Percentiles rank a stretch among this genome's conserved stretches.
phyloP scores from a whole-genome alignment of 345 rosid species.

The Eucalyptus rudis region DNA sequence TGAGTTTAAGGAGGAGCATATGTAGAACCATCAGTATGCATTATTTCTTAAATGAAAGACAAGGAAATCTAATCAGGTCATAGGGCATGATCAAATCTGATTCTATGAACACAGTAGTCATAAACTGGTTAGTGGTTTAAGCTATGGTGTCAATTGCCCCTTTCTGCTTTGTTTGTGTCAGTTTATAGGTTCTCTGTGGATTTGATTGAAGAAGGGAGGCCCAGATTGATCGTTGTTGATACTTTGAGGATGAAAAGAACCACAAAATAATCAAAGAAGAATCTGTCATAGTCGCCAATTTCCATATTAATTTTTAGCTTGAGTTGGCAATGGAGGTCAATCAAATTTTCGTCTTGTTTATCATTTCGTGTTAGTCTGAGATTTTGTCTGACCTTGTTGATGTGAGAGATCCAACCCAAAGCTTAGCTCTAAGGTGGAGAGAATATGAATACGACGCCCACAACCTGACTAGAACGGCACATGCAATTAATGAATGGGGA shows the following conservation, averaged over 20 bases:
- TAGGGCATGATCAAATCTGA: no score
- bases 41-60: no score
- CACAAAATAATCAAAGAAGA: not conserved
- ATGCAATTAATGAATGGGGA: not conserved
- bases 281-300: not conserved
- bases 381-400: not conserved
- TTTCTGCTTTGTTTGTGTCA: not conserved
- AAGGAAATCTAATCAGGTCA: no score
- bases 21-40: no score
- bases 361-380: not conserved
- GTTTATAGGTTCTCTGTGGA: not conserved
- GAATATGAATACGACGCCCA: not conserved
- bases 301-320: not conserved
- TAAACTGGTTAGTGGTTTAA: not conserved
- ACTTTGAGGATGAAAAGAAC: not conserved
- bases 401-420: not conserved
- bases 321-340: not conserved
- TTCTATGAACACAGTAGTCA: no score
- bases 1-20: not conserved
- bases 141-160: not conserved
- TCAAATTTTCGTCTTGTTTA: not conserved
- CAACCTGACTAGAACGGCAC: fast-evolving
- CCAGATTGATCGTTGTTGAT: not conserved
- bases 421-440: not conserved
- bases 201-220: not conserved